Percentiles rank a stretch among this genome's conserved stretches.
Evolutionary conservation across 371 early-diverging fungal species (phyloP).

Genomic region (Mortierella sp.): DNA sequence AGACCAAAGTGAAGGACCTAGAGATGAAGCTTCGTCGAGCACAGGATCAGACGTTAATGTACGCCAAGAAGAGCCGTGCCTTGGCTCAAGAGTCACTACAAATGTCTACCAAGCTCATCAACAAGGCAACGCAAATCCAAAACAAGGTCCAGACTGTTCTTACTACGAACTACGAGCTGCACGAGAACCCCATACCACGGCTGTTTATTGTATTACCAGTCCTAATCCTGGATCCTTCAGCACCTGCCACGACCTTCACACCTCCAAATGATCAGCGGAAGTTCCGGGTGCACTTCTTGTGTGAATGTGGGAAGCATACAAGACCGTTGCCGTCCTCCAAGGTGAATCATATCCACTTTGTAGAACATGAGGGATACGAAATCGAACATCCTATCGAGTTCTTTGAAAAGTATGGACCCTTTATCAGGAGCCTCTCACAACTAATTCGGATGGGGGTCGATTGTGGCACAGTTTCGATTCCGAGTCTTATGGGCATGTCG

Average conservation of each 20-base stretch:
- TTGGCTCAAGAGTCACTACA: conserved; percentile 11
- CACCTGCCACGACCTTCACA: neutral
- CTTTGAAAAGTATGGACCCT: conserved; percentile 32
- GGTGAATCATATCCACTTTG: conserved; percentile 27
- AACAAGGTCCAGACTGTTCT: conserved; percentile 32
- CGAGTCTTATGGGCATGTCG: conserved; percentile 9
- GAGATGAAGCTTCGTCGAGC: conserved; percentile 18
- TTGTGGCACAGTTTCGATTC: conserved; percentile 27
- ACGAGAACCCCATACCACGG: conserved; percentile 26
- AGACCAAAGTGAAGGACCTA: conserved; percentile 22
- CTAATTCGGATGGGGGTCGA: conserved; percentile 30
- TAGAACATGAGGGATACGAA: conserved; percentile 34
- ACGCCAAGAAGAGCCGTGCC: conserved; percentile 16
- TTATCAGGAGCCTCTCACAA: conserved; percentile 31
- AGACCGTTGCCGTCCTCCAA: conserved; percentile 3
- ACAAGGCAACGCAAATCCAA: conserved; percentile 23
- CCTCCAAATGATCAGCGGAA: conserved; percentile 18
- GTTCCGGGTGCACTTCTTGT: conserved; percentile 38
- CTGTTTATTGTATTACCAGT: conserved; percentile 33
- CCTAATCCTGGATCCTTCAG: neutral
- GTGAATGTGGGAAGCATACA: conserved; percentile 32
- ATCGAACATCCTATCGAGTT: conserved; percentile 24
- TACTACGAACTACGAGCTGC: conserved; percentile 30
- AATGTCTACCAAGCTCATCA: conserved; percentile 19
- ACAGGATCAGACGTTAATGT: conserved; percentile 9